Percentiles rank a stretch among this genome's conserved stretches.
Evolutionary conservation across 257 asterid genomes (phyloP).

Genomic region (Osmanthus fragrans): DNA sequence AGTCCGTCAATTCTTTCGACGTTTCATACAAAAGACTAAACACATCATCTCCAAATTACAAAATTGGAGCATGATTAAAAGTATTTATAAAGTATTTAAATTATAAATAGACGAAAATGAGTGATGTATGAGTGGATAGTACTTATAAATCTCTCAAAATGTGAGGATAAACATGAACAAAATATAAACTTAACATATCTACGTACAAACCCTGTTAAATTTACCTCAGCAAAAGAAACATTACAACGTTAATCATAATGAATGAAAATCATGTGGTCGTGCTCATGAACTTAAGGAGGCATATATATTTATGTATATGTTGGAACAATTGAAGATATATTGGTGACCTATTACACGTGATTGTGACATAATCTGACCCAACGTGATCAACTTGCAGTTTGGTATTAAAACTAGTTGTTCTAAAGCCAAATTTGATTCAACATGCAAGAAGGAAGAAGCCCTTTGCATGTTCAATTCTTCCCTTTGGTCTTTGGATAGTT

Average conservation of each 20-base stretch:
- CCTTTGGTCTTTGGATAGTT: constrained; percentile 5
- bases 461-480: constrained; percentile 24
- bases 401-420: constrained; percentile 11
- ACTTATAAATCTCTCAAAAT: too few species aligned
- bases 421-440: constrained; percentile 33
- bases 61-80: too few species aligned
- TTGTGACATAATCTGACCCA: constrained; percentile 24
- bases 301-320: constrained; percentile 12
- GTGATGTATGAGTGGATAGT: too few species aligned
- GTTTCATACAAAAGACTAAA: neutral
- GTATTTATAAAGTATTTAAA: too few species aligned
- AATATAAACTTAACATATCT: neutral
- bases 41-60: neutral
- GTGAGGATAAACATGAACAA: too few species aligned
- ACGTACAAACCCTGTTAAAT: neutral
- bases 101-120: too few species aligned
- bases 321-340: constrained; percentile 16
- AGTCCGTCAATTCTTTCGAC: too few species aligned
- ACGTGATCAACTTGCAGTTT: constrained; percentile 33
- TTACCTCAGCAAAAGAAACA: constrained; percentile 28
- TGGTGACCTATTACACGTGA: constrained; percentile 17
- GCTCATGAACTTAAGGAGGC: constrained; percentile 26
- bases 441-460: constrained; percentile 29
- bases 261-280: constrained; percentile 32
- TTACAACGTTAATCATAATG: constrained; percentile 25